Evolutionary conservation across 1,139 yeast genomes (phyloP), one percentile per base, ranked within the genome.

Genomic region (Candida gigantensis): DNA sequence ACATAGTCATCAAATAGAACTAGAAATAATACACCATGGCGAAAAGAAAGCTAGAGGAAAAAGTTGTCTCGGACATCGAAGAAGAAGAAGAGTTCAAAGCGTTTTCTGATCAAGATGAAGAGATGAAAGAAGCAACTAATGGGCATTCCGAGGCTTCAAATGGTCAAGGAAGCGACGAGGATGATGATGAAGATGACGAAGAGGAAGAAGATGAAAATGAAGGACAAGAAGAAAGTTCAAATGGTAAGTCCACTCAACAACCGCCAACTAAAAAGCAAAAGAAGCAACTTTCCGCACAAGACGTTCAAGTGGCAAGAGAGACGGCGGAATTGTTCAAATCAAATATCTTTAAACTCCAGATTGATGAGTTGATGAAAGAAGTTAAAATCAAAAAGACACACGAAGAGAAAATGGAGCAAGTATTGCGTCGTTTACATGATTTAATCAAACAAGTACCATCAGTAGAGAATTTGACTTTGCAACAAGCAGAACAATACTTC

Each of bases 301-400:
- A 92, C 41, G 80, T 90, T 32, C 96, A 90, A 53, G 74, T 85
- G 3, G 96, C 97, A 0, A 73, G 96, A 51, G 97, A 90, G 57
- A 86, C 97, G 0, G 94, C 96, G 0, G 97, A 89, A 56, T 67
- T 90, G 34, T 92, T 90, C 77, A 88, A 89, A 55, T 88, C 96
- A 10, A 90, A 90, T 60, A 88, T 92, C 40, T 90, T 92, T 77
- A 92, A 92, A 60, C 67, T 92, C 41, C 96, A 92, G 63, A 89
- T 90, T 39, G 98, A 90, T 59, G 97, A 90, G 56, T 69, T 92
- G 28, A 67, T 92, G 53, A 77, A 79, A 47, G 97, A 89, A 58
- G 76, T 90, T 30, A 78, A 78, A 48, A 62, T 89, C 30, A 85
- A 85, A 51, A 94, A 86, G 15, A 62, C 76, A 17, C 81, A 83